These are phyloP conservation scores for Setomelanomma holmii DNA, from an alignment of 2,329 filamentous ascomycete species.

Conservation along the genomic window DNA sequence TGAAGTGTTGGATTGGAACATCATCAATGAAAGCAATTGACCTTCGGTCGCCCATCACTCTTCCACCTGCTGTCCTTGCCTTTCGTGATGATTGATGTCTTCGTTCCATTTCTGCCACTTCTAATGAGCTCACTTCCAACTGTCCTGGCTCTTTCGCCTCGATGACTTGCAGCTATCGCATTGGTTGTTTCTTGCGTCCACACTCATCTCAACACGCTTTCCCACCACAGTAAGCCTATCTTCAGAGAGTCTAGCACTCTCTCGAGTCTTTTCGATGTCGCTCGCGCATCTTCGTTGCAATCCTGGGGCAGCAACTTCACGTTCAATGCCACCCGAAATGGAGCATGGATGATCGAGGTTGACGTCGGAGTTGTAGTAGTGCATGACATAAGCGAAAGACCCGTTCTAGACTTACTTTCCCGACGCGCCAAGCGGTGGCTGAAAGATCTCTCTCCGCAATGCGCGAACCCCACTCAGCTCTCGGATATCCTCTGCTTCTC, in stretches of 20 bases:
- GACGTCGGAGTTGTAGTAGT: not conserved
- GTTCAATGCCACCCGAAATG: too few relatives aligned
- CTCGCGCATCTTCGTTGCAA: too few relatives aligned
- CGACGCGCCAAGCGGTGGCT: constrained; percentile 21
- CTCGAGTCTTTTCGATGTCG: too few relatives aligned
- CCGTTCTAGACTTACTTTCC: constrained; percentile 7
- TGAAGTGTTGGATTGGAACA: not conserved
- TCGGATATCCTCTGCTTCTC: constrained; percentile 19
- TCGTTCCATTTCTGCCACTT: not conserved
- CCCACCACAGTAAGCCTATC: too few relatives aligned
- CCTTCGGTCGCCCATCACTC: not conserved
- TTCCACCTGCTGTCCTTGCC: not conserved
- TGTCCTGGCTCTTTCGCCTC: too few relatives aligned
- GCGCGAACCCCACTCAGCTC: constrained; percentile 14
- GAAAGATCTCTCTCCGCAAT: constrained; percentile 17
- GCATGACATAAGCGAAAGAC: not conserved
- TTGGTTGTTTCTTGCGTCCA: too few relatives aligned
- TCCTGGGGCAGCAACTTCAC: too few relatives aligned
- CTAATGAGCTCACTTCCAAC: not conserved
- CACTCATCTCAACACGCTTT: too few relatives aligned
- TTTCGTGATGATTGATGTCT: not conserved
- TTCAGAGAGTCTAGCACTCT: too few relatives aligned
- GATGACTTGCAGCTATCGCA: too few relatives aligned
- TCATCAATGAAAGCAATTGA: not conserved
- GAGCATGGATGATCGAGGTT: not conserved